Conservation (phyloP, 306 rosid genomes). For the Benincasa hispida region DNA sequence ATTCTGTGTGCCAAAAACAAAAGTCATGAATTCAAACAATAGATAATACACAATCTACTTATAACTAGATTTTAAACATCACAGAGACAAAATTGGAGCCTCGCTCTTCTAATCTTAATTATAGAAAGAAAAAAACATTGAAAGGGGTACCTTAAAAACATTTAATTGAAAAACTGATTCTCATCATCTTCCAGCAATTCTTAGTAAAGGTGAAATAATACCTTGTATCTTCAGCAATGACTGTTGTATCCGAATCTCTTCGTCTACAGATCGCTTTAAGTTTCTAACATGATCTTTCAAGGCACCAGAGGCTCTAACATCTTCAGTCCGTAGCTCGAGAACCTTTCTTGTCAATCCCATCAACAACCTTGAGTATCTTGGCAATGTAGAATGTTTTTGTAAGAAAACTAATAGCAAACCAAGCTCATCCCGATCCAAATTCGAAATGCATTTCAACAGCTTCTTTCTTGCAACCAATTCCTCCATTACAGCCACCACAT, state of each 20-base stretch:
- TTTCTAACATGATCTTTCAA: conserved; percentile 40
- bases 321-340: conserved; percentile 50
- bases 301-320: conserved; percentile 35
- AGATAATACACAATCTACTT: background rate
- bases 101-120: background rate
- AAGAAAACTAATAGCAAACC: conserved; percentile 44
- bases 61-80: background rate
- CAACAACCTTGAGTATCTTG: conserved; percentile 46
- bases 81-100: conserved; percentile 1
- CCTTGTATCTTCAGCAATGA: conserved; percentile 77
- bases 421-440: conserved; percentile 55
- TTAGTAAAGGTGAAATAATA: conserved; percentile 66
- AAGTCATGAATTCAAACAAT: background rate
- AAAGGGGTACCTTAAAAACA: background rate
- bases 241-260: conserved; percentile 62
- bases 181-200: conserved; percentile 69
- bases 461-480: conserved; percentile 78
- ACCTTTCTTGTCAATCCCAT: conserved; percentile 69
- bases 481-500: conserved; percentile 79
- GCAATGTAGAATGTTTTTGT: conserved; percentile 46
- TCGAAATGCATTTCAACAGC: conserved; percentile 39
- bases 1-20: background rate
- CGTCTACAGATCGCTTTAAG: conserved; percentile 61
- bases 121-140: background rate
- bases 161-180: background rate